Evolutionary conservation across 768 basidiomycete genomes (phyloP), one percentile per base, ranked within the genome.

Genomic region (Pleurotus ostreatus): DNA sequence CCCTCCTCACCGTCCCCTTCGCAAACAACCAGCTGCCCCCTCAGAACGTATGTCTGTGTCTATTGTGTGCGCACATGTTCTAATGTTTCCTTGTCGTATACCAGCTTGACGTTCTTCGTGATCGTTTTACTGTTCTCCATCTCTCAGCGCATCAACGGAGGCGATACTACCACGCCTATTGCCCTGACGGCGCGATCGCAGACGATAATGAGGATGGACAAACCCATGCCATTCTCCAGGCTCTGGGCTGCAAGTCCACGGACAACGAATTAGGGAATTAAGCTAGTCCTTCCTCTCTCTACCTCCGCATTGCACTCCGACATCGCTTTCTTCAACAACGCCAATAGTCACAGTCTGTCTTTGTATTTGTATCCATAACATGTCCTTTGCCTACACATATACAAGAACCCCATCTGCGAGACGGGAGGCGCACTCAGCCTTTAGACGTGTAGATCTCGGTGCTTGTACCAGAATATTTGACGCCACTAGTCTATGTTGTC

Each of bases 401-500:
- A 5, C 23, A 23, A 23, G 23, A 23, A 23, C 23, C 23, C 4
- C 23, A 23, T 23, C 5, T 23, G 23, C 23, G 5, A 23, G 23
- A 23, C 23, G 5, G 23, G 23, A 23, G 23, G 23, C 23, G 5
- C 23, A 23, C 23, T 23, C 5, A 23, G 23, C 23, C 23, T 23
- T 23, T 23, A 23, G 23, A 23, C 5, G 23, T 23, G 23, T 23
- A 23, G 23, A 23, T 23, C 23, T 23, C 23, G 5, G 23, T 23
- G 23, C 23, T 4, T 23, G 23, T 23, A 23, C 3, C 23, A 23
- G 23, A 23, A 23, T 23, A 23, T 23, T 23, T 23, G 23, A 71
- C 73, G 68, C 70, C 74, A 78, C 79, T 86, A 20, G 20, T 20
- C 20, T 20, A 20, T 20, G 20, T 20, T 20, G 20, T 20, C 20